phyloP scores from a whole-genome alignment of 106 monocot species.

The Apostasia ramifera region DNA sequence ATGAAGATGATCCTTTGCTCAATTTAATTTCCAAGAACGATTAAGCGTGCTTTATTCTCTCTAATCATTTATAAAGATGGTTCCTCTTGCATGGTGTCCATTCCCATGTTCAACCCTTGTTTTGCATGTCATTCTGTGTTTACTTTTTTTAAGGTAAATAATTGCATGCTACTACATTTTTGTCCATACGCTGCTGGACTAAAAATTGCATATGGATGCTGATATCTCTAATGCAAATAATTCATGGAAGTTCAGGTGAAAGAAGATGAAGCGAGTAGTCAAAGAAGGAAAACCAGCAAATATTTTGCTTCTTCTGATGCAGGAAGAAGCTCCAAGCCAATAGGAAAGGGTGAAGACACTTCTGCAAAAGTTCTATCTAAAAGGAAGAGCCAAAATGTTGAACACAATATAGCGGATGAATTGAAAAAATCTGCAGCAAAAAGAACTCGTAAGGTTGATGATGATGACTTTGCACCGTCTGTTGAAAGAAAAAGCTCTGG shows the following conservation, averaged over 20 bases:
- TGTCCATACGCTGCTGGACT: not conserved
- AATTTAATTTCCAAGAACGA: too few species aligned
- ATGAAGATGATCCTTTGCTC: too few species aligned
- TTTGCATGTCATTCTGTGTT: not conserved
- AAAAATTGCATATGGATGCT: not conserved
- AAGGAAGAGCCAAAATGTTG: conserved; percentile 36
- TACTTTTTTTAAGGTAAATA: not conserved
- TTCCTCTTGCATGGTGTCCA: not conserved
- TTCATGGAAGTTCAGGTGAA: conserved; percentile 24
- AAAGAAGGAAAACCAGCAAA: conserved; percentile 84
- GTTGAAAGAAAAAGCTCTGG: conserved; percentile 24
- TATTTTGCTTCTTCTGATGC: conserved; percentile 46
- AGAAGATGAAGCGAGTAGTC: conserved; percentile 26
- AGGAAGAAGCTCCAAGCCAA: conserved; percentile 12
- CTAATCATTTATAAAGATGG: not conserved
- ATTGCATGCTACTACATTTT: not conserved
- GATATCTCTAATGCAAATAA: not conserved
- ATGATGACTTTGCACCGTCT: conserved; percentile 65
- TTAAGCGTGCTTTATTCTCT: too few species aligned
- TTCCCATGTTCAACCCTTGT: not conserved
- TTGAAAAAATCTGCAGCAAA: conserved; percentile 30
- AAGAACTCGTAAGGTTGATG: conserved; percentile 35
- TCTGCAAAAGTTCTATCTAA: conserved; percentile 31
- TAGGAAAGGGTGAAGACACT: conserved; percentile 22
- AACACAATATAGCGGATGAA: conserved; percentile 22